Evolutionary conservation across 1,139 yeast species (phyloP), one percentile per base, ranked within the genome.

Genomic region (Geotrichum citri-aurantii): DNA sequence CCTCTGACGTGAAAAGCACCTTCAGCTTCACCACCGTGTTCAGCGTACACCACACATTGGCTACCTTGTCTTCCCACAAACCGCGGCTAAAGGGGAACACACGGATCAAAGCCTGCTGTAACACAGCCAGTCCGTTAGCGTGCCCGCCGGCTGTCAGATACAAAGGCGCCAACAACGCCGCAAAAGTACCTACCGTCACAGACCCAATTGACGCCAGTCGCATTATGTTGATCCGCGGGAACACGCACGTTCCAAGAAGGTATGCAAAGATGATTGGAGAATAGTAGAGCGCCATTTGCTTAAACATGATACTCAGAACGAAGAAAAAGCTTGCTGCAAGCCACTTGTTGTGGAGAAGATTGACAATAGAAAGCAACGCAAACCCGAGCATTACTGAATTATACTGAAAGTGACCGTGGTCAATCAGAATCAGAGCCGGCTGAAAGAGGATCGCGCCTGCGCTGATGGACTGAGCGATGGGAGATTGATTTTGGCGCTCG

Each of bases 401-500:
- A 74, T 84, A 92, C 74, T 95, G 99, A 74, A 93, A 95, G 73
- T 95, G 99, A 11, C 99, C 99, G 72, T 95, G 97, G 70, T 95
- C 99, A 59, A 95, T 85, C 60, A 95, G 78, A 51, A 88, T 80
- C 63, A 93, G 77, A 4, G 88, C 80, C 0, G 99, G 97, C 69
- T 71, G 95, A 70, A 85, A 84, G 53, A 92, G 71, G 24, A 91
- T 83, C 8, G 89, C 83, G 7, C 90, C 85, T 0, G 91, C 83
- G 19, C 87, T 83, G 47, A 86, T 80, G 23, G 87, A 84, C 69
- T 88, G 96, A 67, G 88, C 90, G 71, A 88, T 84, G 54, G 95
- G 80, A 11, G 59, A 51, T 17, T 55, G 44, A 12, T 56, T 56
- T 37, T 61, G 59, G 33, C 60, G 58, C 61, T 82, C 83, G 1